Conservation (phyloP, 2,329 filamentous ascomycete genomes). For the Drechslerella dactyloides region DNA sequence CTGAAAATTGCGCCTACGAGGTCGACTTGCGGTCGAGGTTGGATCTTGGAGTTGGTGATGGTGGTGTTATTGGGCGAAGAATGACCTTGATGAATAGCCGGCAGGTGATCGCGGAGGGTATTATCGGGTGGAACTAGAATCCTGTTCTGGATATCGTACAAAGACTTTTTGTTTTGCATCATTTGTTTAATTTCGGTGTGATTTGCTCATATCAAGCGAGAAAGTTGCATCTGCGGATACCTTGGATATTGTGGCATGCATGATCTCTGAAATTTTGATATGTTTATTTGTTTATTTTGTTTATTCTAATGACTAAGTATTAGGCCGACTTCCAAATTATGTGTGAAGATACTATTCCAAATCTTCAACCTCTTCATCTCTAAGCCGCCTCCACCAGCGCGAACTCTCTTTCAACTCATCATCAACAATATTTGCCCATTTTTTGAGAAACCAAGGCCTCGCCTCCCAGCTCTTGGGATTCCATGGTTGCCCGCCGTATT, state of each 20-base stretch:
- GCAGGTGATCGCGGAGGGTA: slow-evolving; percentile 45
- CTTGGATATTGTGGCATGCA: too few relatives aligned
- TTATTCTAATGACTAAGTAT: too few relatives aligned
- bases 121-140: slow-evolving; percentile 46
- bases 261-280: too few relatives aligned
- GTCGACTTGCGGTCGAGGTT: slow-evolving; percentile 21
- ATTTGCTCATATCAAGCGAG: too few relatives aligned
- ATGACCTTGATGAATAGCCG: slow-evolving; percentile 44
- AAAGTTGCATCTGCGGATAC: too few relatives aligned
- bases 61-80: slow-evolving; percentile 45
- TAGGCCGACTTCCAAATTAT: background rate
- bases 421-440: slow-evolving; percentile 26
- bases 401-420: slow-evolving; percentile 41
- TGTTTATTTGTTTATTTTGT: too few relatives aligned
- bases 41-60: slow-evolving; percentile 39
- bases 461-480: slow-evolving; percentile 43
- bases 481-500: slow-evolving; percentile 38
- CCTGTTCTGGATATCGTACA: background rate
- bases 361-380: slow-evolving; percentile 19
- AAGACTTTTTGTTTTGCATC: too few relatives aligned
- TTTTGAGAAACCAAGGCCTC: slow-evolving; percentile 36
- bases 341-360: slow-evolving; percentile 3
- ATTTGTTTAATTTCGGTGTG: too few relatives aligned
- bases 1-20: slow-evolving; percentile 11
- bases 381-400: slow-evolving; percentile 27